Base-by-base conservation (phyloP, 2,329 filamentous ascomycete genomes). In the Cordyceps militaris region DNA sequence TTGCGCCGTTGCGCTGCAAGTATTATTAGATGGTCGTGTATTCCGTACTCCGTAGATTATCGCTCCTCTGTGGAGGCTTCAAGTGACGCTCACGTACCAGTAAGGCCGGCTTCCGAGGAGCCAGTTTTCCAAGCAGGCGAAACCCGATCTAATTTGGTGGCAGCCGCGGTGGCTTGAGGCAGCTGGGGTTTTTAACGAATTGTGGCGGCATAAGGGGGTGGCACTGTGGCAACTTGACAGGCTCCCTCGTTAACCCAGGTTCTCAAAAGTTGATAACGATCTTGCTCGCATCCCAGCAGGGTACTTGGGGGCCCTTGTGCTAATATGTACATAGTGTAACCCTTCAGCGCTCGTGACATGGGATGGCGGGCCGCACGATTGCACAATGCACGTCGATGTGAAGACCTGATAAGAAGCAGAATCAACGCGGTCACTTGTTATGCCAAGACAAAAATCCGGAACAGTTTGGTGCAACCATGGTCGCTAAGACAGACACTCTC, bases 141-240 rank as follows among this genome's bases (percentile, higher is more conserved):
- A 16, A 38, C 34, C 34, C 34, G 34, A 38, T 38, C 34, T 38
- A 38, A 38, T 38, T 38, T 4, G 16, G 34, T 38, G 14, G 34
- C 14, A 3, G 14, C 34, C 4, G 34, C n/a, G 8, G 38, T 21
- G 38, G 38, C 38, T 42, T 42, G 38, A 42, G 7, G 34, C 34
- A 4, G 4, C 34, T 36, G 34, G 34, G 7, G 23, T 34, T 19
- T 44, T 36, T 55, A 47, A 42, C 21, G 52, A 55, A 32, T 46
- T 40, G 38, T 46, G 52, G 52, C 52, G 52, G 52, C 30, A 55
- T 36, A 55, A 55, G 28, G 40, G 38, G 50, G 36, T 53, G 50
- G 50, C 34, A 51, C n/a, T n/a, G n/a, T n/a, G n/a, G n/a, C n/a
- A n/a, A n/a, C n/a, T n/a, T n/a, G n/a, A n/a, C n/a, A 50, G 47